Base-by-base conservation (phyloP, 371 early-diverging fungal genomes). In the Syncephalastrum sp. region DNA sequence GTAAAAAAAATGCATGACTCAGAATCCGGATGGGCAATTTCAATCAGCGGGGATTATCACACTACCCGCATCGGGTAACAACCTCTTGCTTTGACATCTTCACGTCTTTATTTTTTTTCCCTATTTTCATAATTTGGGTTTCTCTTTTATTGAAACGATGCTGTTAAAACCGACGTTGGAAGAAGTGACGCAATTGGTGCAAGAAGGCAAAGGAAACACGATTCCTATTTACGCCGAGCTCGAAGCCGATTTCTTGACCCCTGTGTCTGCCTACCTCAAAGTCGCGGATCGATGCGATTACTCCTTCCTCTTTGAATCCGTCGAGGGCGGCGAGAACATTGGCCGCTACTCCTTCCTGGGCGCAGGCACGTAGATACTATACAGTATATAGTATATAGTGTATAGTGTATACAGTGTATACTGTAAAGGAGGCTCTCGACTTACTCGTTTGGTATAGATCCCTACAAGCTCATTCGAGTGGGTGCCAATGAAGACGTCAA, bases 291-390 rank as follows among this genome's bases (percentile, higher is more conserved):
- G 83, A 51, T 83, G 87, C 65, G 82, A 83, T 41, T 85, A 93
- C 67, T 93, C 94, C 15, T 98, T 98, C 68, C 63, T 97, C 55
- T 87, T 98, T 43, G 98, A 98, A 67, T 94, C 95, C n/a, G 95
- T 96, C 23, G 82, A 86, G 52, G 96, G 96, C 53, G 95, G 95
- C 44, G 98, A 96, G 61, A 91, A 87, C 58, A 92, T 94, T 72
- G 91, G 95, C 17, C 90, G 96, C 51, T 98, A 95, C 71, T 95
- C 96, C 25, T 94, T 97, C 66, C 82, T 98, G 60, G 97, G 98
- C 21, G 79, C 91, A 48, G 87, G 93, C 91, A 83, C 70, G 21
- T 21, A 21, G 21, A 21, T 21, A 21, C 21, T 21, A 21, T 21
- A 21, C 21, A 21, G 21, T 21, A 21, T 21, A 21, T 2, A 21